A percentile compares a stretch with the other conserved stretches of the same genome.
phyloP scores from a whole-genome alignment of 768 basidiomycete species.

The Coprinellus micaceus region DNA sequence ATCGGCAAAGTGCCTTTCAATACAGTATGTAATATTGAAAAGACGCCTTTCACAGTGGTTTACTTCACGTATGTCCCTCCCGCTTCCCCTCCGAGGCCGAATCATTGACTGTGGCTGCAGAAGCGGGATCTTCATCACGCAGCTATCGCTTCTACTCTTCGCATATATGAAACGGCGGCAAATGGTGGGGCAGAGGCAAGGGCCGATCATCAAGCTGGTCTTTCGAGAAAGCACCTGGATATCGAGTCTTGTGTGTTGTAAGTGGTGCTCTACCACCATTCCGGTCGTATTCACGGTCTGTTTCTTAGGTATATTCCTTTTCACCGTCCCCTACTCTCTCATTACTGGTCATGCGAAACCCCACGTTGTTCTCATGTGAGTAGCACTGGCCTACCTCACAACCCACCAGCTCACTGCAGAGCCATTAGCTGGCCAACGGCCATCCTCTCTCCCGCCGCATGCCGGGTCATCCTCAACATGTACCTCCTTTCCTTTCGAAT shows the following conservation, averaged over 20 bases:
- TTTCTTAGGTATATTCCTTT: background rate
- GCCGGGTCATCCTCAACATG: constrained; percentile 7
- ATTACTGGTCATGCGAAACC: constrained; percentile 5
- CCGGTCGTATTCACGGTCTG: too few species aligned
- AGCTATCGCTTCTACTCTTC: constrained; percentile 4
- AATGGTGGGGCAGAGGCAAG: constrained; percentile 5
- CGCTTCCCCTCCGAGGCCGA: too few species aligned
- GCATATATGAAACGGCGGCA: constrained; percentile 4
- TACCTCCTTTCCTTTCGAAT: background rate
- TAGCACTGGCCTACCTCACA: background rate
- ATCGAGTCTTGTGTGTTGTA: constrained; percentile 3
- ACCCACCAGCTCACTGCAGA: background rate
- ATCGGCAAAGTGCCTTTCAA: constrained; percentile 4
- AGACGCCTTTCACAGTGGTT: constrained; percentile 4
- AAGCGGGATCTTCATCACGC: constrained; percentile 1
- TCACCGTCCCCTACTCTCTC: constrained; percentile 6
- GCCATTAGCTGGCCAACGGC: constrained; percentile 5
- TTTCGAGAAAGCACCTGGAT: constrained; percentile 8
- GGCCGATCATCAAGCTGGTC: constrained; percentile 4
- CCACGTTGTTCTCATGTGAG: constrained; percentile 6
- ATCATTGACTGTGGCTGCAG: background rate
- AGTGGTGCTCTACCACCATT: too few species aligned
- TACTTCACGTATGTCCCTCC: constrained; percentile 5
- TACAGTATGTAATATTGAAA: constrained; percentile 3
- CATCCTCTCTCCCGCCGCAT: constrained; percentile 2